Evolutionary conservation across 805 yeast species (phyloP).

Genomic region (Yarrowia yakushimensis): DNA sequence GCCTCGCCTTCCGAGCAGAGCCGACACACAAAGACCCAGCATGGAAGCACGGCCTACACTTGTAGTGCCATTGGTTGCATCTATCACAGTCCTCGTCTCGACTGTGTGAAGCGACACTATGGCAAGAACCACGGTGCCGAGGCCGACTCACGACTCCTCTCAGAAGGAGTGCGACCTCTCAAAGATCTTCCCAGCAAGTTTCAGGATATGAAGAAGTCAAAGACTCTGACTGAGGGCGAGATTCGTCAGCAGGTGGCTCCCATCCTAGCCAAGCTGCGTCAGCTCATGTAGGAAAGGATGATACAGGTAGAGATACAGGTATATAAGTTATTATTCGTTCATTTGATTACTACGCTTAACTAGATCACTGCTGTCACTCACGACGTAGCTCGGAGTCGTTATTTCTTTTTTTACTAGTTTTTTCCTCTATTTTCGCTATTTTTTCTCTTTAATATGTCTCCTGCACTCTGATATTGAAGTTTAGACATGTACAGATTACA

Average conservation of each 20-base stretch:
- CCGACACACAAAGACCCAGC: constrained; percentile 1
- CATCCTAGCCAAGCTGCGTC: neutral
- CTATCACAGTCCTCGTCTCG: neutral
- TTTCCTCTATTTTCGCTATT: no score
- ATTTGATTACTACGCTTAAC: no score
- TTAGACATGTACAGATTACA: no score
- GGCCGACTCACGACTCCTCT: neutral
- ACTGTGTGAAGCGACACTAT: constrained; percentile 1
- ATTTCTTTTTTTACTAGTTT: no score
- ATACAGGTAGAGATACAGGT: no score
- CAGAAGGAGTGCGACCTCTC: neutral
- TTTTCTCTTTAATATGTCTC: no score
- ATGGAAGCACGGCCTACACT: neutral
- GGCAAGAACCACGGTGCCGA: neutral
- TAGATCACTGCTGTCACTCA: no score
- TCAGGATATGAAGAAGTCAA: neutral
- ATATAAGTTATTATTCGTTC: no score
- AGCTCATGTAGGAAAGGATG: neutral
- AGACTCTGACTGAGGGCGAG: neutral
- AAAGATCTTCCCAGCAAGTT: neutral
- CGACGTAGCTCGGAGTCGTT: no score
- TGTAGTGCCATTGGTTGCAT: neutral
- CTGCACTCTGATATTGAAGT: no score
- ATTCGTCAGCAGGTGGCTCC: neutral
- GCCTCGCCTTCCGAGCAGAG: neutral